Evolutionary conservation across 1,284 basidiomycete genomes (phyloP), one percentile per base, ranked within the genome.

Genomic region (Pulveroboletus sp.): DNA sequence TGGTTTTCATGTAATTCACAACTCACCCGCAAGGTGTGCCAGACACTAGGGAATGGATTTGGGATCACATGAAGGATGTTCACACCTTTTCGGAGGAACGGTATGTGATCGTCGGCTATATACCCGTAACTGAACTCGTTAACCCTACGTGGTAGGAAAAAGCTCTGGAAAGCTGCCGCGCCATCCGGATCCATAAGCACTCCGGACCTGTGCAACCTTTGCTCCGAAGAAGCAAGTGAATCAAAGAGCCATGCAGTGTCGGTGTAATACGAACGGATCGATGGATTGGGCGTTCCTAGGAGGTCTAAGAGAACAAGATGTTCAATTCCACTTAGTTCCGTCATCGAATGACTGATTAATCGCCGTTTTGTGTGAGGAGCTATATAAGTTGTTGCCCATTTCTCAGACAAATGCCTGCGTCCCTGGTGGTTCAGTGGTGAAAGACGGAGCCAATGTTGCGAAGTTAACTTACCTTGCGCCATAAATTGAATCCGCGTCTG

Each of bases 81-180:
- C 20, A 99, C 95, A 8, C 96, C 97, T 51, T 80, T 75, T 36
- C 78, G 74, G 43, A 97, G 68, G 76, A 99, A 99, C 17, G 97
- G 97, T 26, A 94, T 73, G 72, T 99, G 97, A 75, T 99, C 97
- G 73, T 99, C 97, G 42, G 87, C 92, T 57, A 98, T 89, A 45
- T 86, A 87, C 2, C 84, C 86, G 18, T 74, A 71, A 58, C 78
- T 81, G 33, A 66, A 60, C 39, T 78, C 75, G 26, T 61, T 65
- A 2, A 71, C 72, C 0, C 66, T 72, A 43, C 86, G 78, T 43
- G 80, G 74, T 25, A 73, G 59, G 73, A 93, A 92, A 72, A 86
- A 93, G 58, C 86, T 88, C 66, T 25, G 77, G 74, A 77, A 81
- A 78, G 35, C 68, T 62, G 48, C 70, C n/a, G 52, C n/a, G 25